Base-by-base conservation (phyloP, 345 rosid genomes). In the Linum usitatissimum region DNA sequence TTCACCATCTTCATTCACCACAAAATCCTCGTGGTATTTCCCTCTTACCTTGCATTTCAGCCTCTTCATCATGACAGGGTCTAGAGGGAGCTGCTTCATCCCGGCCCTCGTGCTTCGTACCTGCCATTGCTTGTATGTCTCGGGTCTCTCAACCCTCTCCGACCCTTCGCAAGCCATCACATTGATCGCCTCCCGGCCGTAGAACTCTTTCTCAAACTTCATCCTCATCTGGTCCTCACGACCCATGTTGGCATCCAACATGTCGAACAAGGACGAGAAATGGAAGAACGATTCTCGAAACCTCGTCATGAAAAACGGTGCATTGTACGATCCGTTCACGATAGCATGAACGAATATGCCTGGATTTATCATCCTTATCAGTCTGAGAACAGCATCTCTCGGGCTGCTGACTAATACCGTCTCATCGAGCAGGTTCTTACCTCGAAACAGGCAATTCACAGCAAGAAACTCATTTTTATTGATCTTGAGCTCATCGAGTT, bases 381-480 rank as follows among this genome's bases (percentile, higher is more conserved):
- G 20, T 9, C 55, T 34, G 23, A 86, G 82, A 68, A 88, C 81
- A 38, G 78, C 68, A 57, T 81, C 72, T 69, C 92, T 86, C 5
- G 87, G 74, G 67, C 88, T 79, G 57, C 81, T 85, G 31, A 71
- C 83, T 40, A 79, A 76, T 49, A 83, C 83, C 0, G 87, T 77
- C 78, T 94, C 99, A 61, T 94, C 96, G 3, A 72, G 83, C 75
- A 90, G 75, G 71, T 88, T 86, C 80, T 86, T 79, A 39, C 80
- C 70, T 61, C 97, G 84, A 70, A 77, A 76, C 12, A 80, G 30
- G 55, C 96, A 94, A 66, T 86, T 88, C 57, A 94, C 91, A 30
- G 86, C 80, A 51, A 75, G 68, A 49, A 85, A 39, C 62, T 88
- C 97, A 64, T 72, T 76, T 4, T 71, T 72, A 8, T 77, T 79